A percentile compares a stretch with the other conserved stretches of the same genome.
These are phyloP conservation scores for Penicillium nordicum DNA, from an alignment of 2,329 filamentous ascomycete genomes.

Conservation along the genomic window DNA sequence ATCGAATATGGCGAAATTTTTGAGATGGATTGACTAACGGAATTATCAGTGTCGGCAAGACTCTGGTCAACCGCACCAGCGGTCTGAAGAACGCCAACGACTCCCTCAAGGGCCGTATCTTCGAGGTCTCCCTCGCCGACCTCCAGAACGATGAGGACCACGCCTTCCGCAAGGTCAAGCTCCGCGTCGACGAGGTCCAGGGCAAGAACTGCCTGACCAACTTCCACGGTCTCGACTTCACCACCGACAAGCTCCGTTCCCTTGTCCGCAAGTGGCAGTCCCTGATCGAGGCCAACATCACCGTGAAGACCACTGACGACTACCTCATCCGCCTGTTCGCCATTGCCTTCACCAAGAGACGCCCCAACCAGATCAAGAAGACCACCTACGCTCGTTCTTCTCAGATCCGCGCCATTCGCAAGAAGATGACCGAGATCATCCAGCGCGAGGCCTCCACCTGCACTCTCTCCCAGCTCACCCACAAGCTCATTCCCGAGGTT, in stretches of 20 bases:
- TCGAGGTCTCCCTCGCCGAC: conserved; percentile 98
- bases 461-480: conserved; percentile 92
- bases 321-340: conserved; percentile 99
- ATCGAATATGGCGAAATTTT: background rate
- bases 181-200: conserved; percentile 97
- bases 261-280: conserved; percentile 99
- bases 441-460: conserved; percentile 90
- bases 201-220: conserved; percentile 99
- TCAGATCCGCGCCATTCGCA: conserved; percentile 95
- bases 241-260: conserved; percentile 98
- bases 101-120: conserved; percentile 95
- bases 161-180: conserved; percentile 99
- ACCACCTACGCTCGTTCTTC: conserved; percentile 97
- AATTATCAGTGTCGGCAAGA: conserved; percentile 86
- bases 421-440: conserved; percentile 99
- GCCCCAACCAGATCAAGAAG: conserved; percentile 99
- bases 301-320: conserved; percentile 99
- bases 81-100: conserved; percentile 99
- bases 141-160: conserved; percentile 99
- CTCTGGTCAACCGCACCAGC: conserved; percentile 97
- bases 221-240: conserved; percentile 99
- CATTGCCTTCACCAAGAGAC: conserved; percentile 98
- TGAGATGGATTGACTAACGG: conserved; percentile 15
- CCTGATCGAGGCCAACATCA: conserved; percentile 98
- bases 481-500: conserved; percentile 98